Conservation (phyloP, 257 asterid species). For the Leptodermis oblonga region DNA sequence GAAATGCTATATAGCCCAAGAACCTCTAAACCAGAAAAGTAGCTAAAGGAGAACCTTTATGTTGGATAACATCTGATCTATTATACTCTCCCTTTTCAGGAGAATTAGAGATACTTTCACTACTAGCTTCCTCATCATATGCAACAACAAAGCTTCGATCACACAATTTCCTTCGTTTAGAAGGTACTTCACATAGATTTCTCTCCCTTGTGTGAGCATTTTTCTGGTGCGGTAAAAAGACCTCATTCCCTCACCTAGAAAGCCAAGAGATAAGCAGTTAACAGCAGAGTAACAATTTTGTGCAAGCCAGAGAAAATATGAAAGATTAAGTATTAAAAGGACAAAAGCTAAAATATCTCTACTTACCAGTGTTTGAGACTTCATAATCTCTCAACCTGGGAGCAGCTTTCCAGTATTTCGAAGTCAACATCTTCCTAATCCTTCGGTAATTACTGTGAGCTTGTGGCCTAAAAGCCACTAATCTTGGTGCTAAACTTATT, state of each 20-base stretch:
- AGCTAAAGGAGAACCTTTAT: conserved; percentile 27
- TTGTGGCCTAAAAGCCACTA: conserved; percentile 61
- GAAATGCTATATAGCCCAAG: conserved; percentile 10
- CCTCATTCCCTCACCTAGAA: conserved; percentile 65
- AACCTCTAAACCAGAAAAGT: background rate
- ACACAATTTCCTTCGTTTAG: conserved; percentile 68
- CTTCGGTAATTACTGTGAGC: conserved; percentile 54
- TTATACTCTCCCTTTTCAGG: conserved; percentile 49
- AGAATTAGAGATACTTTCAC: conserved; percentile 55
- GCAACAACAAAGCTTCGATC: conserved; percentile 41
- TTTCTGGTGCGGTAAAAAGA: conserved; percentile 60
- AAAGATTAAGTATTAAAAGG: background rate
- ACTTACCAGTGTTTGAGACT: conserved; percentile 58
- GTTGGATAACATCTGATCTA: conserved; percentile 24
- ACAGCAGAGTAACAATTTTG: background rate
- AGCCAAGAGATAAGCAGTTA: conserved; percentile 5
- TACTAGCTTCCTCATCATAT: conserved; percentile 56
- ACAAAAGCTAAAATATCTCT: background rate
- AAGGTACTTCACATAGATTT: conserved; percentile 40
- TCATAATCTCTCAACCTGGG: conserved; percentile 60
- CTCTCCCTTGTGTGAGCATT: conserved; percentile 47
- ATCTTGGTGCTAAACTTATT: conserved; percentile 53
- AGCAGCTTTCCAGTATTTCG: conserved; percentile 68
- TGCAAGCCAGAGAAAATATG: conserved; percentile 3
- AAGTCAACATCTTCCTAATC: conserved; percentile 63